Percentiles rank a stretch among this genome's conserved stretches.
Evolutionary conservation across 768 basidiomycete species (phyloP).

Genomic region (Clitopilus hobsonii): DNA sequence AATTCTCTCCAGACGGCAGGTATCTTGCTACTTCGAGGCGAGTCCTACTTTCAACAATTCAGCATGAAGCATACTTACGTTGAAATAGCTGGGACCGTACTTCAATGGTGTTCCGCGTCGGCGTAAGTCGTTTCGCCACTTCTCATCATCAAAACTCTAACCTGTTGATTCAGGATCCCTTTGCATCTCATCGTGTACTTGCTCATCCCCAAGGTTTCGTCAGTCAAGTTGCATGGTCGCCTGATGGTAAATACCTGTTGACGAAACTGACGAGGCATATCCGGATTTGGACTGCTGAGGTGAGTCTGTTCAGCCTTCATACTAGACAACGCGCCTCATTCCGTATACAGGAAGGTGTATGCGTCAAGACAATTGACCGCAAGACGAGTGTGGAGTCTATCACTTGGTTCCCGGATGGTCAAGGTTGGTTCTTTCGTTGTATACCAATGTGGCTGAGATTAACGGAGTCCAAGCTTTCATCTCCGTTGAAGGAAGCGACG

Average conservation of each 20-base stretch:
- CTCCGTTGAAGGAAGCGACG: conserved; percentile 62
- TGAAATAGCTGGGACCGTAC: conserved; percentile 65
- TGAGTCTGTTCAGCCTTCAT: conserved; percentile 17
- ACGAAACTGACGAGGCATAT: conserved; percentile 62
- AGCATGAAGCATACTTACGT: too few species aligned
- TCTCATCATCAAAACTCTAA: neutral
- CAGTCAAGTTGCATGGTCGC: conserved; percentile 76
- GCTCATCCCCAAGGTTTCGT: conserved; percentile 71
- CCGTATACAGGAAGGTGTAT: conserved; percentile 55
- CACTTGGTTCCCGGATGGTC: conserved; percentile 62
- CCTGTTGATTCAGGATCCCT: conserved; percentile 41
- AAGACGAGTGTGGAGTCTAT: conserved; percentile 53
- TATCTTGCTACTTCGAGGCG: conserved; percentile 72
- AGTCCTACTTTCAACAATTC: too few species aligned
- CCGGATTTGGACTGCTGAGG: conserved; percentile 71
- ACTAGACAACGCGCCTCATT: conserved; percentile 4
- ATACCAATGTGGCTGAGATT: neutral
- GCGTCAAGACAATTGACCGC: conserved; percentile 60
- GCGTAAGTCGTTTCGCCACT: conserved; percentile 31
- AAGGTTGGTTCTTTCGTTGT: conserved; percentile 31
- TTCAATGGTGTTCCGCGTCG: conserved; percentile 61
- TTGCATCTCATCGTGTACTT: conserved; percentile 56
- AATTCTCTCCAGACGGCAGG: conserved; percentile 74
- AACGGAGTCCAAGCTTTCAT: conserved; percentile 47
- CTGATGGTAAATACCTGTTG: conserved; percentile 53